Percentiles rank a stretch among this genome's conserved stretches.
Evolutionary conservation across 805 yeast species (phyloP).

Genomic region (Saccharomyces eubayanus): DNA sequence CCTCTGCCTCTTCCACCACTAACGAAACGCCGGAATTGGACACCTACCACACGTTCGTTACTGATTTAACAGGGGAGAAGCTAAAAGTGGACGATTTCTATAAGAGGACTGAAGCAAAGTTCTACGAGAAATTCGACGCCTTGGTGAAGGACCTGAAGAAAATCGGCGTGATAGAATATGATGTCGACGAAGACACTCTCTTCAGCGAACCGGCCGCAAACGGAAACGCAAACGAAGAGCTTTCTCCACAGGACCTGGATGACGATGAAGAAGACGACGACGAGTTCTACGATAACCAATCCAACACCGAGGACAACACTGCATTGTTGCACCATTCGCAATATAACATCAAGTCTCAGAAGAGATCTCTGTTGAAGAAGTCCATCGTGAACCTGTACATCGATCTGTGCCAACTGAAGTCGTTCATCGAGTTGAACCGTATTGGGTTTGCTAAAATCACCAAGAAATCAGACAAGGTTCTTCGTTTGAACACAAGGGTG

Average conservation of each 20-base stretch:
- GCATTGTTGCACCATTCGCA: conserved; percentile 42
- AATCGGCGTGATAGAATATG: conserved; percentile 11
- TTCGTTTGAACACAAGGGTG: conserved; percentile 44
- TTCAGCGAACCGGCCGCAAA: not conserved
- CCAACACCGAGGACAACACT: conserved; percentile 32
- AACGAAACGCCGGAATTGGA: conserved; percentile 22
- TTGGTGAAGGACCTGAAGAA: conserved; percentile 40
- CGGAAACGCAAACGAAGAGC: not conserved
- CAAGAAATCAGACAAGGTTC: conserved; percentile 78
- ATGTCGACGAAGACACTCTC: not conserved
- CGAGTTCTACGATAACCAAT: conserved; percentile 32
- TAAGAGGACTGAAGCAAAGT: conserved; percentile 35
- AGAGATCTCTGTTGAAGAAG: conserved; percentile 54
- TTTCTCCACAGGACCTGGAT: conserved; percentile 1
- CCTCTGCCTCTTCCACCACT: conserved; percentile 6
- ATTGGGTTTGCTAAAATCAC: conserved; percentile 79
- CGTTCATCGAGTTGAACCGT: conserved; percentile 69
- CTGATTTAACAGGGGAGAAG: conserved; percentile 39
- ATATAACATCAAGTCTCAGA: conserved; percentile 39
- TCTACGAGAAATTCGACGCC: conserved; percentile 37
- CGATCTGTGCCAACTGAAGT: conserved; percentile 65
- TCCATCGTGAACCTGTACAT: conserved; percentile 56
- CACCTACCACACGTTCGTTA: conserved; percentile 37
- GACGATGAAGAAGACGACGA: conserved; percentile 25
- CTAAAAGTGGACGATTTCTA: conserved; percentile 43